phyloP scores from a whole-genome alignment of 139 green algal species.

The Edaphochlamys debaryana region DNA sequence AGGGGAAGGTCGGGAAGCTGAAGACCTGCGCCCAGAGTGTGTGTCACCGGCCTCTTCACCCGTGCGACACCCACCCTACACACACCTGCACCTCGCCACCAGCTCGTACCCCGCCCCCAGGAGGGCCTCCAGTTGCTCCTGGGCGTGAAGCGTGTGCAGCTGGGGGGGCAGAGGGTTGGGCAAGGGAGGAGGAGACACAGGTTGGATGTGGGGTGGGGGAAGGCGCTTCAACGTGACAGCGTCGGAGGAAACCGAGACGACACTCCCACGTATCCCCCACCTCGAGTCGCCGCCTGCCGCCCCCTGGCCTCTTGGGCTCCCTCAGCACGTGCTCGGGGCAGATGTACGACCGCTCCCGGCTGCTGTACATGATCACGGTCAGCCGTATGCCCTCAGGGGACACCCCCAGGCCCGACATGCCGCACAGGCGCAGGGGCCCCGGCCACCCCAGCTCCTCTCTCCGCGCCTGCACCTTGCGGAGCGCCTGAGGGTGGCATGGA shows the following conservation, averaged over 20 bases:
- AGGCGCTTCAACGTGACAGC: too few relatives aligned
- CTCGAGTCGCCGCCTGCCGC: background rate
- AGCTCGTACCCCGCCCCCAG: background rate
- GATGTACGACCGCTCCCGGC: conserved; percentile 2
- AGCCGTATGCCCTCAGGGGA: background rate
- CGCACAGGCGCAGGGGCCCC: background rate
- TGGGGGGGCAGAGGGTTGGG: background rate
- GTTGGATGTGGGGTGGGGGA: background rate
- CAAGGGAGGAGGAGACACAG: background rate
- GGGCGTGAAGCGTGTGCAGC: background rate
- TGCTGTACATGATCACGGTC: background rate
- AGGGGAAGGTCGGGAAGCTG: background rate
- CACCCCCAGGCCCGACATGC: background rate
- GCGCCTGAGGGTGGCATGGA: background rate
- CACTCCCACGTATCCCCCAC: background rate
- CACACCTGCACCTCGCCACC: background rate
- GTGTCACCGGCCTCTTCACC: too few relatives aligned
- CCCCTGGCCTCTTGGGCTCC: background rate
- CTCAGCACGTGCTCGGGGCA: conserved; percentile 2
- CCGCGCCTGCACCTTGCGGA: background rate
- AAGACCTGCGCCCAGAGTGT: too few relatives aligned
- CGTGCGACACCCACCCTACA: background rate
- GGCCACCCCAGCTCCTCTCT: background rate
- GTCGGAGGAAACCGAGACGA: background rate
- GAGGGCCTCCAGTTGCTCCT: background rate